phyloP scores from a whole-genome alignment of 2,329 filamentous ascomycete genomes.

The Cladosporium sp. region DNA sequence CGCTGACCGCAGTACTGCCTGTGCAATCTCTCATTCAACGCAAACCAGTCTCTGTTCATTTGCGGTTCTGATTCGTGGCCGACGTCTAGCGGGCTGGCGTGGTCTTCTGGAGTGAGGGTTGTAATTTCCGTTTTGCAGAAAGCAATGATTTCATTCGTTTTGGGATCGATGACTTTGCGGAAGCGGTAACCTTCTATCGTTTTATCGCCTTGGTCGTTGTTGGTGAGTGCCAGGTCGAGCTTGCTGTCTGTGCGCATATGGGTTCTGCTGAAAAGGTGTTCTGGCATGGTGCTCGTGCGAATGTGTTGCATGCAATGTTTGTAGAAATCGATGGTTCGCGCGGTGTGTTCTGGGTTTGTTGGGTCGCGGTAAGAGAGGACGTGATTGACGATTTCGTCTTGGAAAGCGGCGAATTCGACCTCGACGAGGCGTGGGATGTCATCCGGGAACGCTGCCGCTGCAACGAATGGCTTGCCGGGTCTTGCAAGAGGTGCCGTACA shows the following conservation, averaged over 20 bases:
- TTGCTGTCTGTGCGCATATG: constrained; percentile 8
- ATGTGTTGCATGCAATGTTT: constrained; percentile 19
- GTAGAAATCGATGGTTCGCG: constrained; percentile 29
- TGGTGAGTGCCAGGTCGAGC: constrained; percentile 18
- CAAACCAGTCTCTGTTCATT: constrained; percentile 39
- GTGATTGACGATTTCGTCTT: constrained; percentile 35
- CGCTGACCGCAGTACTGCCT: constrained; percentile 31
- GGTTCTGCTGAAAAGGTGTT: background rate
- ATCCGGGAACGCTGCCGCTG: constrained; percentile 26
- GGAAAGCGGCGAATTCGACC: constrained; percentile 45
- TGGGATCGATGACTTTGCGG: constrained; percentile 33
- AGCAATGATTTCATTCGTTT: constrained; percentile 32
- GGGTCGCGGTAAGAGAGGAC: constrained; percentile 35
- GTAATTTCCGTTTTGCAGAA: constrained; percentile 36
- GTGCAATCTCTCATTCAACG: constrained; percentile 33
- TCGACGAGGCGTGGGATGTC: constrained; percentile 37
- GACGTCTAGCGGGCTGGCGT: constrained; percentile 30
- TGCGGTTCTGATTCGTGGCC: constrained; percentile 33
- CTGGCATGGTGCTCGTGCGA: background rate
- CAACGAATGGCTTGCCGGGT: constrained; percentile 21
- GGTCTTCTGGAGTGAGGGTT: constrained; percentile 29
- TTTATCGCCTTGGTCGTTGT: background rate
- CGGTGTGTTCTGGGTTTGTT: constrained; percentile 30
- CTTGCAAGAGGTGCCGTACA: background rate
- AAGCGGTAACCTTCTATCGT: constrained; percentile 23